Evolutionary conservation across 139 green algal species (phyloP).

Genomic region (Chloropicon primus): DNA sequence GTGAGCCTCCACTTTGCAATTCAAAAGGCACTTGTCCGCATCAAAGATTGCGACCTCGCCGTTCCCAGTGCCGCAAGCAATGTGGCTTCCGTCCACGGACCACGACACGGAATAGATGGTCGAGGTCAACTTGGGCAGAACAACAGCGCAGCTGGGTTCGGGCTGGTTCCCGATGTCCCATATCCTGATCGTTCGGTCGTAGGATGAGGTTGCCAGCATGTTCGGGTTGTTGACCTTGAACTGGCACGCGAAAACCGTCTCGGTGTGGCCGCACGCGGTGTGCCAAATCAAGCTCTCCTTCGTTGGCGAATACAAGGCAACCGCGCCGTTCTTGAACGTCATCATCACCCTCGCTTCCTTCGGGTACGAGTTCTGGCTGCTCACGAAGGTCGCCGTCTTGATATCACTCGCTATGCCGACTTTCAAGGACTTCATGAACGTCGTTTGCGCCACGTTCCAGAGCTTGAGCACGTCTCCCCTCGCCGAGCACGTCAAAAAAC

Average conservation of each 20-base stretch:
- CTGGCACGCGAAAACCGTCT: conserved; percentile 39
- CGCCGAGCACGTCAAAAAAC: background rate
- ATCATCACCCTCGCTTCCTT: conserved; percentile 1
- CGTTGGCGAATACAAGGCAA: conserved; percentile 17
- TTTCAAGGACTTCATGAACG: conserved; percentile 17
- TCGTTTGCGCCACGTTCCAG: conserved; percentile 34
- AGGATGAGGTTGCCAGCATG: conserved; percentile 33
- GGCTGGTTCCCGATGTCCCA: conserved; percentile 23
- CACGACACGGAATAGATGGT: conserved; percentile 28
- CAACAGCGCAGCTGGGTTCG: background rate
- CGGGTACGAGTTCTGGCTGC: conserved; percentile 6
- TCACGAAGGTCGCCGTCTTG: conserved; percentile 15
- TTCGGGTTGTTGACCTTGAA: conserved; percentile 22
- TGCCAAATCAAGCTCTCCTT: conserved; percentile 12
- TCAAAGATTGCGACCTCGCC: background rate
- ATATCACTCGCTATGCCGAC: conserved; percentile 12
- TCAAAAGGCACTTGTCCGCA: background rate
- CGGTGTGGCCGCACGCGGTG: conserved; percentile 32
- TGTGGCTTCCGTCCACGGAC: conserved; percentile 20
- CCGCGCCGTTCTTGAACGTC: conserved; percentile 12
- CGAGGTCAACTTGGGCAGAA: background rate
- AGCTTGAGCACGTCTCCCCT: conserved; percentile 27
- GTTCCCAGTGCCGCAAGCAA: conserved; percentile 5
- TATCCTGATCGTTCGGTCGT: conserved; percentile 31
- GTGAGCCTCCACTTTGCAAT: background rate